A percentile compares a stretch with the other conserved stretches of the same genome.
Evolutionary conservation across 2,329 filamentous ascomycete species (phyloP).

Genomic region (Colletotrichum chrysophilum): DNA sequence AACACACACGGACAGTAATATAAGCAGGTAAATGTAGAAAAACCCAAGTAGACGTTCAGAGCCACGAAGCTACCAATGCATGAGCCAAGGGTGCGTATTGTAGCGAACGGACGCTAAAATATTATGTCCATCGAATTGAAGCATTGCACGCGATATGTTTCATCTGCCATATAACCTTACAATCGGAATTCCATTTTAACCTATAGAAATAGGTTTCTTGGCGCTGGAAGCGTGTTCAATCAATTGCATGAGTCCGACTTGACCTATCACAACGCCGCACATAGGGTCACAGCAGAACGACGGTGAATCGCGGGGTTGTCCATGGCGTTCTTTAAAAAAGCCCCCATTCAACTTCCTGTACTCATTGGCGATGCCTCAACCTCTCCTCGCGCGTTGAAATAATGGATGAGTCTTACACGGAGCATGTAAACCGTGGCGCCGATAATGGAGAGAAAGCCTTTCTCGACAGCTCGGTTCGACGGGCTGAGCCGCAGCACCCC

Average conservation of each 20-base stretch:
- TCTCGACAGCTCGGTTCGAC: neutral
- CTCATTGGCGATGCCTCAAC: neutral
- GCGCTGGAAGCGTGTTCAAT: neutral
- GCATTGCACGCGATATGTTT: neutral
- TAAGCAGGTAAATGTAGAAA: neutral
- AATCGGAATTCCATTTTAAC: neutral
- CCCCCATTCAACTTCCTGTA: neutral
- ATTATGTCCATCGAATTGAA: neutral
- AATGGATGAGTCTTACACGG: neutral
- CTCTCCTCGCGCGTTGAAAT: neutral
- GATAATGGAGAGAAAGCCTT: neutral
- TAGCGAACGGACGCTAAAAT: neutral
- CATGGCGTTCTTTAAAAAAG: neutral
- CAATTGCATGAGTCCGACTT: neutral
- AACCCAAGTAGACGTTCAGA: accelerated
- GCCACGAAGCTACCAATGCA: accelerated
- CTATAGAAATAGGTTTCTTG: neutral
- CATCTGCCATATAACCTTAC: neutral
- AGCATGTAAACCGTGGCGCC: neutral
- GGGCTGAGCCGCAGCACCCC: neutral
- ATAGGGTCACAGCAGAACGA: neutral
- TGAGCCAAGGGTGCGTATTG: neutral
- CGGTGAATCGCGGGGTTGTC: neutral
- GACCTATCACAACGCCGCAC: neutral
- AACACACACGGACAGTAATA: accelerated